Base-by-base conservation (phyloP, 805 yeast genomes). In the Nakazawaea wyomingensis region DNA sequence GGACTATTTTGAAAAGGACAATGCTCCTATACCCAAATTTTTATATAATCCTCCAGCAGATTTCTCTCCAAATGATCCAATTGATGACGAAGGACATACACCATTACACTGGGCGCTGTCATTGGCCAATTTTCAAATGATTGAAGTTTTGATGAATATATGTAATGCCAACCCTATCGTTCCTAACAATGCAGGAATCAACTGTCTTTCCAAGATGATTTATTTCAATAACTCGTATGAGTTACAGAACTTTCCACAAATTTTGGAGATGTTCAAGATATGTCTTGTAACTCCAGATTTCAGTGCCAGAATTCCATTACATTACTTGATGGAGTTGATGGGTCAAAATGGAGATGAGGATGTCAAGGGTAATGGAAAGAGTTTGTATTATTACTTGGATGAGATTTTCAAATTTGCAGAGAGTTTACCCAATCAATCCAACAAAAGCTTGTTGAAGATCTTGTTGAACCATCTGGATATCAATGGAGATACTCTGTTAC, bases 61-160 rank as follows among this genome's bases (percentile, higher is more conserved):
- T 52, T 77, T 82, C 45, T 74, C 80, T 51, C 74, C 83, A 41
- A 78, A 82, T 55, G 82, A 74, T 46, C 71, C 82, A 2, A 79
- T 85, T 17, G 95, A 85, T 54, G 79, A 78, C 47, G 93, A 85
- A 50, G 91, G 91, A 0, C 89, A 85, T 54, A 80, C 90, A 0
- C 77, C 89, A 1, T 67, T 85, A 42, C 95, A 85, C 58, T 85
- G 95, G 95, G 93, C 95, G 0, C 73, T 87, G 24, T 82, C 93
- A 0, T 74, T 85, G 79, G 91, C 86, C 1, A 76, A 80, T 46
- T 55, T 73, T n/a, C 69, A 72, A 5, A 66, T 84, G 47, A 71
- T 82, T 14, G 79, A 78, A 49, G 65, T 78, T 22, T 56, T 85
- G 22, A 51, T 83, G 17, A 60, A 65, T 5, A 65, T 74, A 4